These are phyloP conservation scores for Saccharomycopsis malanga DNA, from an alignment of 805 yeast genomes.

Conservation along the genomic window DNA sequence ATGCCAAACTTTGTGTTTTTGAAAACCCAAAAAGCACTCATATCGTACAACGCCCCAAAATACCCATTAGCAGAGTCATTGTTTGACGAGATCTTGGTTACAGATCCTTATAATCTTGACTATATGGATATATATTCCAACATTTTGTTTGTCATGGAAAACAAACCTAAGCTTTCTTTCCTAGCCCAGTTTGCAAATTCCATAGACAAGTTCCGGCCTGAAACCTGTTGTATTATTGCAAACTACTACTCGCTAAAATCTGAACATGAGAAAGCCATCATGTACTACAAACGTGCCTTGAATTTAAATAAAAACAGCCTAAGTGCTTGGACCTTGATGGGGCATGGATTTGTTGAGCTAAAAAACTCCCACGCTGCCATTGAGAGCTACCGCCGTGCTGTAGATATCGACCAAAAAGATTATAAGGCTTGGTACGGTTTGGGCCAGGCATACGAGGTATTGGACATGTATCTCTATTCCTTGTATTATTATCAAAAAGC, in stretches of 20 bases:
- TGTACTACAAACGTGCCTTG: constrained; percentile 86
- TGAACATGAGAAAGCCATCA: constrained; percentile 91
- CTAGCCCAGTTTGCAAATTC: constrained; percentile 79
- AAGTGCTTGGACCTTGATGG: constrained; percentile 97
- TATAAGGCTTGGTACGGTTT: constrained; percentile 97
- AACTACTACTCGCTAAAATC: constrained; percentile 87
- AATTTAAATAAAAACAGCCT: constrained; percentile 71
- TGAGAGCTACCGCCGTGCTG: constrained; percentile 89
- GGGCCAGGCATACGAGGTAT: constrained; percentile 95
- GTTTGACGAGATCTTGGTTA: constrained; percentile 64
- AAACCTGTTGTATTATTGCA: constrained; percentile 90
- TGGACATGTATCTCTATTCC: constrained; percentile 91
- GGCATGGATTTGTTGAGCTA: constrained; percentile 95
- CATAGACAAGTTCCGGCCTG: constrained; percentile 84
- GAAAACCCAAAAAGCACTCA: constrained; percentile 73
- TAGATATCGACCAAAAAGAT: constrained; percentile 81
- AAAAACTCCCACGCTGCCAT: constrained; percentile 97
- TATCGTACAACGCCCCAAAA: constrained; percentile 79
- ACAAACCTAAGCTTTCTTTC: constrained; percentile 72
- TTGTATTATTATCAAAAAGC: constrained; percentile 89
- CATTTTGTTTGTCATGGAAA: constrained; percentile 89
- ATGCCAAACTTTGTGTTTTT: constrained; percentile 74
- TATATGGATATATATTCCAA: constrained; percentile 93
- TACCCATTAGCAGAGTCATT: constrained; percentile 71
- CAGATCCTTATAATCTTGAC: constrained; percentile 82